Conservation (phyloP, 2,329 filamentous ascomycete species). For the Aaosphaeria pasadenensis region DNA sequence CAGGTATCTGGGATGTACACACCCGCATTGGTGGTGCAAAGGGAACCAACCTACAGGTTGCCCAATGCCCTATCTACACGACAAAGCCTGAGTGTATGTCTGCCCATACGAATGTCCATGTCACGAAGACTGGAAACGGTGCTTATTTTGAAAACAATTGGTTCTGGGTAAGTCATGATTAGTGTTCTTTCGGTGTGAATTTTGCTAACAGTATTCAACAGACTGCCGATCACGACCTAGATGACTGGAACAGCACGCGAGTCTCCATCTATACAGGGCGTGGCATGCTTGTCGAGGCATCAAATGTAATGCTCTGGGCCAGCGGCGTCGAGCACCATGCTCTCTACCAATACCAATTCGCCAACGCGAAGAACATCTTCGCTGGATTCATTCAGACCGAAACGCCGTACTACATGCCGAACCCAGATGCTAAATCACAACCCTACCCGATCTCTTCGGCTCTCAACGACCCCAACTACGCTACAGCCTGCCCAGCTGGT, state of each 20-base stretch:
- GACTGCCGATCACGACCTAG: conserved; percentile 86
- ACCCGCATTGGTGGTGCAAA: conserved; percentile 79
- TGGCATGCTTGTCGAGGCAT: conserved; percentile 69
- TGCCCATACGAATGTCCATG: conserved; percentile 56
- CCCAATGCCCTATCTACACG: conserved; percentile 71
- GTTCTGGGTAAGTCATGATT: conserved; percentile 61
- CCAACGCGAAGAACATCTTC: conserved; percentile 74
- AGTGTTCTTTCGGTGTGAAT: neutral
- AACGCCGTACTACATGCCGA: conserved; percentile 81
- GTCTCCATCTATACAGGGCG: conserved; percentile 85
- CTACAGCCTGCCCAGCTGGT: conserved; percentile 26
- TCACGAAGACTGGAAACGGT: conserved; percentile 53
- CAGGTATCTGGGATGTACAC: conserved; percentile 84
- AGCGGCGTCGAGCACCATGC: conserved; percentile 63
- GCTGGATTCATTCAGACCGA: conserved; percentile 85
- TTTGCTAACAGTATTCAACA: conserved; percentile 1
- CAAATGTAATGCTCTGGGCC: conserved; percentile 56
- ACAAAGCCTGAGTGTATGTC: conserved; percentile 65
- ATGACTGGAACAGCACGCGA: conserved; percentile 68
- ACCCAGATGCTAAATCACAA: conserved; percentile 64
- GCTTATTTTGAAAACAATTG: conserved; percentile 87
- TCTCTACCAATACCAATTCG: conserved; percentile 80
- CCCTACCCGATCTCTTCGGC: conserved; percentile 57
- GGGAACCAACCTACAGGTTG: conserved; percentile 74
- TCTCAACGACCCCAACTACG: conserved; percentile 70